Conservation (phyloP, 768 basidiomycete genomes). For the Psilocybe cyanescens region DNA sequence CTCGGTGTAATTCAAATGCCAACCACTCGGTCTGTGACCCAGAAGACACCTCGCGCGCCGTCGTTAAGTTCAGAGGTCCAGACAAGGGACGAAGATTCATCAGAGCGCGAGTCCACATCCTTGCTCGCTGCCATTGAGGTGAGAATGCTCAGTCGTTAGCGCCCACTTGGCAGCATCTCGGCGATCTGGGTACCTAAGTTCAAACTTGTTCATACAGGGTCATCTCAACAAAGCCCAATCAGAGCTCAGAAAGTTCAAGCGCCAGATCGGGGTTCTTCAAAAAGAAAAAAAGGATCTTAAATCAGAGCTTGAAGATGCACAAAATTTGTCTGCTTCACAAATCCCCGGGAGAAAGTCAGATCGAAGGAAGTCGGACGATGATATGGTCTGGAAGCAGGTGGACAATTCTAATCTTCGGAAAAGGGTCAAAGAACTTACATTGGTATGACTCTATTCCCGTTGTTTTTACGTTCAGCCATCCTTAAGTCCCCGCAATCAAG, state of each 20-base stretch:
- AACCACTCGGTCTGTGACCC: background rate
- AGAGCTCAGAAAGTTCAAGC: slow-evolving; percentile 16
- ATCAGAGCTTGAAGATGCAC: slow-evolving; percentile 6
- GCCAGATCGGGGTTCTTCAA: slow-evolving; percentile 17
- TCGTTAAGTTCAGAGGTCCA: background rate
- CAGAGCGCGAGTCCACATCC: background rate
- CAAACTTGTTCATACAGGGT: slow-evolving; percentile 11
- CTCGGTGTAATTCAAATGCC: background rate
- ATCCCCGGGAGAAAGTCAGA: background rate
- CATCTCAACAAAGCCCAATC: slow-evolving; percentile 19
- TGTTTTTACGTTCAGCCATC: slow-evolving; percentile 1
- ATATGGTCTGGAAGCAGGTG: background rate
- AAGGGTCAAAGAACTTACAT: slow-evolving; percentile 18
- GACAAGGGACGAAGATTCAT: background rate
- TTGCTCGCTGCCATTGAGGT: background rate
- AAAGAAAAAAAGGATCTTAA: slow-evolving; percentile 20
- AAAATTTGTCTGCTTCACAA: background rate
- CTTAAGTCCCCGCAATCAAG: slow-evolving; percentile 2
- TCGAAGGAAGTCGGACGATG: background rate
- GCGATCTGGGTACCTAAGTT: background rate
- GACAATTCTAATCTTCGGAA: slow-evolving; percentile 14
- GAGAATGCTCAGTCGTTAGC: background rate
- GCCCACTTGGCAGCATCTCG: background rate
- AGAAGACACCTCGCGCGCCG: background rate
- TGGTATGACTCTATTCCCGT: slow-evolving; percentile 9